A percentile compares a stretch with the other conserved stretches of the same genome.
phyloP scores from a whole-genome alignment of 1,139 yeast genomes.

The Yamadazyma epiphylla region DNA sequence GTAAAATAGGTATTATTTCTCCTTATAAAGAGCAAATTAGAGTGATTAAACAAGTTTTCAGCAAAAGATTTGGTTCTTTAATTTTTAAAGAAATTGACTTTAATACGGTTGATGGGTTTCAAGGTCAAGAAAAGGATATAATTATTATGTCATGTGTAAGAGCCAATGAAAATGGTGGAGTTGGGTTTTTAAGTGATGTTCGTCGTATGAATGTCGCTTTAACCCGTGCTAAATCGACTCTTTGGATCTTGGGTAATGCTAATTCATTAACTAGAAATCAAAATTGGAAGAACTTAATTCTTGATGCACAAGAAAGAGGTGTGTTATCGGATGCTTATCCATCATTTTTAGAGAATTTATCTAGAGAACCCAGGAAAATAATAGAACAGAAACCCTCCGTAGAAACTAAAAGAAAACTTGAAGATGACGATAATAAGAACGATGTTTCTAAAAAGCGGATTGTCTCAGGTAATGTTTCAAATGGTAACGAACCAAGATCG shows the following conservation, averaged over 20 bases:
- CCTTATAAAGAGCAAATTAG: constrained; percentile 90
- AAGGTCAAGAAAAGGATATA: constrained; percentile 96
- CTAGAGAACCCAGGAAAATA: no score
- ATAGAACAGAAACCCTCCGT: no score
- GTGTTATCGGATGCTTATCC: constrained; percentile 31
- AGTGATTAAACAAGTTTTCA: constrained; percentile 54
- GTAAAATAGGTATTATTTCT: constrained; percentile 84
- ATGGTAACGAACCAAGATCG: no score
- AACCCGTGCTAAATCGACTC: constrained; percentile 87
- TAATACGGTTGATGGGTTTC: constrained; percentile 96
- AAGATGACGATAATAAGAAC: no score
- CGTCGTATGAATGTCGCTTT: constrained; percentile 95
- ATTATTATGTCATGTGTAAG: constrained; percentile 94
- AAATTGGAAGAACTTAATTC: constrained; percentile 66
- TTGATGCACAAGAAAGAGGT: constrained; percentile 55
- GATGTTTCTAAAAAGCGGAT: no score
- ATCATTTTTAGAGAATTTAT: constrained; percentile 33
- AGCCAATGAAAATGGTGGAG: constrained; percentile 64
- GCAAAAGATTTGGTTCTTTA: constrained; percentile 54
- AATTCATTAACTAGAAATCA: constrained; percentile 57
- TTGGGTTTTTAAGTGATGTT: constrained; percentile 85
- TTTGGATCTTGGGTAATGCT: constrained; percentile 88
- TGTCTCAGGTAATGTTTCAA: no score
- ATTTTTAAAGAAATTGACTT: constrained; percentile 74
- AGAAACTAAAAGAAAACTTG: no score